phyloP scores from a whole-genome alignment of 768 basidiomycete genomes.

The Tricholoma bakamatsutake region DNA sequence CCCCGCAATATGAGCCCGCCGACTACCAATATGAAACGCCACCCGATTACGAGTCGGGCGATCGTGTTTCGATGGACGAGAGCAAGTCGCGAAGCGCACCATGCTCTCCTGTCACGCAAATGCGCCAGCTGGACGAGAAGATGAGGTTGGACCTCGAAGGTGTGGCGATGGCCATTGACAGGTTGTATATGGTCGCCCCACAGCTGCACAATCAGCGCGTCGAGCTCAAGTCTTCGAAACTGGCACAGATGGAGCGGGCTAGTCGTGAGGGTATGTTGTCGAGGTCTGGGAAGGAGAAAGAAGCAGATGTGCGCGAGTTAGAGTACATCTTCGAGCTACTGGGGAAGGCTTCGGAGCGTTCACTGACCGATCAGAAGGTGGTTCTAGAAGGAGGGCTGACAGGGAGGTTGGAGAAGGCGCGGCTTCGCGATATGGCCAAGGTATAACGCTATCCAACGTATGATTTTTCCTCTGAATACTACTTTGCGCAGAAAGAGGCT shows the following conservation, averaged over 20 bases:
- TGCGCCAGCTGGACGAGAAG: slow-evolving; percentile 56
- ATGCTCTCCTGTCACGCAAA: slow-evolving; percentile 21
- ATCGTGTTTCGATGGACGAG: slow-evolving; percentile 33
- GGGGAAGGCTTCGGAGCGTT: slow-evolving; percentile 63
- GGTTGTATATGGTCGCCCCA: slow-evolving; percentile 79
- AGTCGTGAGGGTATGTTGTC: slow-evolving; percentile 33
- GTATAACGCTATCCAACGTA: slow-evolving; percentile 28
- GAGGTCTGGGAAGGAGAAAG: slow-evolving; percentile 36
- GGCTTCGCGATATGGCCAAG: slow-evolving; percentile 56
- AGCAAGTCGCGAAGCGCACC: slow-evolving; percentile 19
- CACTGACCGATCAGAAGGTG: slow-evolving; percentile 65
- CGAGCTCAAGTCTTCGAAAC: slow-evolving; percentile 71
- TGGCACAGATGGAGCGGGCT: slow-evolving; percentile 71
- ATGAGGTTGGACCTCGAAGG: slow-evolving; percentile 81
- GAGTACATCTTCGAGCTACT: slow-evolving; percentile 69
- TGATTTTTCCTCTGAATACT: slow-evolving; percentile 4
- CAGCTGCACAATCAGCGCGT: slow-evolving; percentile 90
- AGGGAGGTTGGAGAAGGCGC: slow-evolving; percentile 46
- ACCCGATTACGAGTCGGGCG: slow-evolving; percentile 48
- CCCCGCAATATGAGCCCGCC: slow-evolving; percentile 41
- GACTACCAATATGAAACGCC: slow-evolving; percentile 37
- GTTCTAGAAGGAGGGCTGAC: slow-evolving; percentile 57
- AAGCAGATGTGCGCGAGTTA: slow-evolving; percentile 48
- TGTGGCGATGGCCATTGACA: slow-evolving; percentile 84
- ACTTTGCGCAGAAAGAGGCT: slow-evolving; percentile 48